Evolutionary conservation across 2,329 filamentous ascomycete species (phyloP).

Genomic region (Pseudogymnoascus pannorum): DNA sequence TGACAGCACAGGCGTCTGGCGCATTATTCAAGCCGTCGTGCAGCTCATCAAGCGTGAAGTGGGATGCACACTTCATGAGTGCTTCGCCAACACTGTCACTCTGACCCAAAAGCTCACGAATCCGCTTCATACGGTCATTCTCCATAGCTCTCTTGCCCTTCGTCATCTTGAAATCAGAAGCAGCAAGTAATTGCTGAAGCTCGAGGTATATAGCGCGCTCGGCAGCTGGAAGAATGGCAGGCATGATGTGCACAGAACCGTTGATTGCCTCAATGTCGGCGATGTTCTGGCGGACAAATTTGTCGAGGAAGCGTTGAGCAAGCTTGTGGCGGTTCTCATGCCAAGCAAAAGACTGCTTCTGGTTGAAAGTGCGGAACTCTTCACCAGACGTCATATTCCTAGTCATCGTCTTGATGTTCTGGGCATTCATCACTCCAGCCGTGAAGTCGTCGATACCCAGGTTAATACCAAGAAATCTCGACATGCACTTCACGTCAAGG

Average conservation of each 20-base stretch:
- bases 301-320: conserved; percentile 48
- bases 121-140: conserved; percentile 31
- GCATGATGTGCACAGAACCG: conserved; percentile 36
- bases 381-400: conserved; percentile 44
- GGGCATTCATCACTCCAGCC: conserved; percentile 34
- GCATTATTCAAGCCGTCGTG: conserved; percentile 26
- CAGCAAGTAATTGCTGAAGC: conserved; percentile 44
- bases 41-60: conserved; percentile 27
- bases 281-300: conserved; percentile 33
- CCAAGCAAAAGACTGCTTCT: conserved; percentile 43
- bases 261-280: conserved; percentile 39
- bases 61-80: conserved; percentile 40
- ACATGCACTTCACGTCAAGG: conserved; percentile 51
- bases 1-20: conserved; percentile 27
- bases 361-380: conserved; percentile 45
- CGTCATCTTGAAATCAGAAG: conserved; percentile 37
- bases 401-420: conserved; percentile 36
- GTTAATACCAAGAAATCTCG: conserved; percentile 45
- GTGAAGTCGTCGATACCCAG: conserved; percentile 47
- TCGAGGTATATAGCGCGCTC: conserved; percentile 49
- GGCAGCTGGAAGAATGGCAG: conserved; percentile 36
- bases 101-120: conserved; percentile 40
- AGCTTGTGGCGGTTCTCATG: conserved; percentile 42
- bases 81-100: conserved; percentile 44
- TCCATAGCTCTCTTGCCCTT: conserved; percentile 31